Conservation (phyloP, 2,329 filamentous ascomycete genomes). For the Xylariaceae sp. region DNA sequence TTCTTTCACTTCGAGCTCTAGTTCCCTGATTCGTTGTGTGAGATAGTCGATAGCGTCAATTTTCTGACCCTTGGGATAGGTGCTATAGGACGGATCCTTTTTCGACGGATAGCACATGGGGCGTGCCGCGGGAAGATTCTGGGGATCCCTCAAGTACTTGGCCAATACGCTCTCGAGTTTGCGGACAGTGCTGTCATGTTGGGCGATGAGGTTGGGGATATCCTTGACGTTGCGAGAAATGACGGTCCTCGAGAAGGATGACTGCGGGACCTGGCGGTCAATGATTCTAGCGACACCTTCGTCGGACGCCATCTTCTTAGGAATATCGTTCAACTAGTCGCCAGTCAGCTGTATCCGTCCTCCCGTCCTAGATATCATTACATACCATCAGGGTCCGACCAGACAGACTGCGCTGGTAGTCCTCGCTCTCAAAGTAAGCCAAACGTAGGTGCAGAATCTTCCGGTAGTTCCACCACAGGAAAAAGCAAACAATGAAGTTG, state of each 20-base stretch:
- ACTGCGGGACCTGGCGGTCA: slow-evolving; percentile 73
- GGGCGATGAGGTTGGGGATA: slow-evolving; percentile 76
- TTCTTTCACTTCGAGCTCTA: slow-evolving; percentile 82
- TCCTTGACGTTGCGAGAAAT: slow-evolving; percentile 91
- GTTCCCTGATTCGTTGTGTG: slow-evolving; percentile 74
- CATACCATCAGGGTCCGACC: slow-evolving; percentile 63
- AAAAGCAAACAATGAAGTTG: slow-evolving; percentile 70
- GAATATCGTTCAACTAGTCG: slow-evolving; percentile 78
- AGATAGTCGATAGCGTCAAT: slow-evolving; percentile 94
- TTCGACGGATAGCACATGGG: slow-evolving; percentile 78
- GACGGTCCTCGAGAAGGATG: slow-evolving; percentile 44
- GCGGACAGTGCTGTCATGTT: slow-evolving; percentile 77
- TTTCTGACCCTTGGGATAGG: slow-evolving; percentile 63
- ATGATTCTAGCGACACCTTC: slow-evolving; percentile 84
- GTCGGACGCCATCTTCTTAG: slow-evolving; percentile 70
- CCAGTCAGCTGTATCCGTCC: background rate
- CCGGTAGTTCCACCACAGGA: slow-evolving; percentile 88
- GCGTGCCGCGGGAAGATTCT: slow-evolving; percentile 69
- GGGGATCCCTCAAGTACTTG: slow-evolving; percentile 85
- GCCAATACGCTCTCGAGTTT: slow-evolving; percentile 79
- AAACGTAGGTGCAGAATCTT: slow-evolving; percentile 68
- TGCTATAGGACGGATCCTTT: slow-evolving; percentile 65
- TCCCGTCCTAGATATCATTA: slow-evolving; percentile 20
- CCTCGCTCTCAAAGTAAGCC: slow-evolving; percentile 76
- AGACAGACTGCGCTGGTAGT: slow-evolving; percentile 86